Evolutionary conservation across 2,329 filamentous ascomycete genomes (phyloP).

Genomic region (Drechslera avenae): DNA sequence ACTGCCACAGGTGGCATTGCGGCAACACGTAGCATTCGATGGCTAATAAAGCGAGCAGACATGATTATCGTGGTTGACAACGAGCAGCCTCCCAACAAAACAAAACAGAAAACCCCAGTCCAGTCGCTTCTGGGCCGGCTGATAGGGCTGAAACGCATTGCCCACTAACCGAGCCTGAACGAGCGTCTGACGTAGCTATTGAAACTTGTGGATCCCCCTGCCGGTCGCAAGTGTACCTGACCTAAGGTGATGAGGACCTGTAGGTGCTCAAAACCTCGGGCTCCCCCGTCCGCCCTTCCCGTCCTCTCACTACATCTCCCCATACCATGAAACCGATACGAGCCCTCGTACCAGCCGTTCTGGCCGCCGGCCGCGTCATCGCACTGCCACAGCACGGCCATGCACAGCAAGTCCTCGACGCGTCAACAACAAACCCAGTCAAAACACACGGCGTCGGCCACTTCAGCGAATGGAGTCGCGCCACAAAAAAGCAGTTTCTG

Average conservation of each 20-base stretch:
- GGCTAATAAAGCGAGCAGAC: too few relatives aligned
- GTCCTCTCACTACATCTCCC: conserved; percentile 4
- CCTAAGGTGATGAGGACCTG: neutral
- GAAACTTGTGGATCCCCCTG: conserved; percentile 1
- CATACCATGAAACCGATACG: conserved; percentile 25
- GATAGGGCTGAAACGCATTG: conserved; percentile 13
- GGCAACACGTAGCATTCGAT: too few relatives aligned
- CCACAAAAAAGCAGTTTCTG: conserved; percentile 54
- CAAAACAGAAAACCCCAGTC: neutral
- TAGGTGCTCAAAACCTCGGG: neutral
- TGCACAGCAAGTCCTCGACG: conserved; percentile 26
- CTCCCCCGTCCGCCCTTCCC: neutral
- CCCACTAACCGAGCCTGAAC: conserved; percentile 1
- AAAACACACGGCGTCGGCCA: conserved; percentile 50
- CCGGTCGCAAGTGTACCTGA: conserved; percentile 4
- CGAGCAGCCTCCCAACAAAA: neutral
- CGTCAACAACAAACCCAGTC: conserved; percentile 11
- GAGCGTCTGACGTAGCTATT: conserved; percentile 10
- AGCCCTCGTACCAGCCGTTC: conserved; percentile 17
- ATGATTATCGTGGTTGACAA: neutral
- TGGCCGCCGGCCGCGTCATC: conserved; percentile 17
- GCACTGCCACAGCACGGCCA: conserved; percentile 26
- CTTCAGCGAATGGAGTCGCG: conserved; percentile 57
- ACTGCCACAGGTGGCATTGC: too few relatives aligned
- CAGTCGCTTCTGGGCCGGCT: neutral